Conservation (phyloP, 495 filamentous ascomycete species). For the Bombardia bombarda region DNA sequence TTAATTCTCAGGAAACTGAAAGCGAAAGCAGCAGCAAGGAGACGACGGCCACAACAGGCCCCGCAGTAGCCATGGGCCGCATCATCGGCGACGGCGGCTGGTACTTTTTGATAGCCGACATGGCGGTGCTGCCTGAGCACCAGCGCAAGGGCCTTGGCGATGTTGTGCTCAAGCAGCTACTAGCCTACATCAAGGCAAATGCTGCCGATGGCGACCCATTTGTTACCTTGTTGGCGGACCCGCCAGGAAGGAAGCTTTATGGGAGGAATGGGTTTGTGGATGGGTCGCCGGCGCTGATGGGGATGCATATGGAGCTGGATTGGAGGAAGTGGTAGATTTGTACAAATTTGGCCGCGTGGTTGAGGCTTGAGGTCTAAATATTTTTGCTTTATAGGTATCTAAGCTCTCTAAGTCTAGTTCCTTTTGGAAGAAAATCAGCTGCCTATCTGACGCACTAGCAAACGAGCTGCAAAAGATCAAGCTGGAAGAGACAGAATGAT, state of each 20-base stretch:
- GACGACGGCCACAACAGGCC: too few species aligned
- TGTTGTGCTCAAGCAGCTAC: conserved; percentile 34
- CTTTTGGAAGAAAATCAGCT: too few species aligned
- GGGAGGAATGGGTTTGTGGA: conserved; percentile 41
- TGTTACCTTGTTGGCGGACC: conserved; percentile 41
- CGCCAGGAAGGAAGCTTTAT: conserved; percentile 37
- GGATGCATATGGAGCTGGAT: conserved; percentile 8
- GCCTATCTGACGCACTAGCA: too few species aligned
- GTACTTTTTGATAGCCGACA: conserved; percentile 47
- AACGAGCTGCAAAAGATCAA: too few species aligned
- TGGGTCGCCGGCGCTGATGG: conserved; percentile 4
- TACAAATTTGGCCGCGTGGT: too few species aligned
- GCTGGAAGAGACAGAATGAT: too few species aligned
- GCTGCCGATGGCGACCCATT: conserved; percentile 32
- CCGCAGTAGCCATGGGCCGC: conserved; percentile 41
- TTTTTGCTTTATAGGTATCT: too few species aligned
- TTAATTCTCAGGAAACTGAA: not conserved
- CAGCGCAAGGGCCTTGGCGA: conserved; percentile 43
- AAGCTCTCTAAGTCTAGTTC: too few species aligned
- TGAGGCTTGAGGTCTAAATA: too few species aligned
- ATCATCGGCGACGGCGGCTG: conserved; percentile 47
- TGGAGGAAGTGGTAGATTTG: not conserved
- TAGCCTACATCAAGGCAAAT: conserved; percentile 28
- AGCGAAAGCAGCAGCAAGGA: not conserved
- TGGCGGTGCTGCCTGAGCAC: conserved; percentile 41